phyloP scores from a whole-genome alignment of 2,329 filamentous ascomycete species.

The Macrophomina tecta region DNA sequence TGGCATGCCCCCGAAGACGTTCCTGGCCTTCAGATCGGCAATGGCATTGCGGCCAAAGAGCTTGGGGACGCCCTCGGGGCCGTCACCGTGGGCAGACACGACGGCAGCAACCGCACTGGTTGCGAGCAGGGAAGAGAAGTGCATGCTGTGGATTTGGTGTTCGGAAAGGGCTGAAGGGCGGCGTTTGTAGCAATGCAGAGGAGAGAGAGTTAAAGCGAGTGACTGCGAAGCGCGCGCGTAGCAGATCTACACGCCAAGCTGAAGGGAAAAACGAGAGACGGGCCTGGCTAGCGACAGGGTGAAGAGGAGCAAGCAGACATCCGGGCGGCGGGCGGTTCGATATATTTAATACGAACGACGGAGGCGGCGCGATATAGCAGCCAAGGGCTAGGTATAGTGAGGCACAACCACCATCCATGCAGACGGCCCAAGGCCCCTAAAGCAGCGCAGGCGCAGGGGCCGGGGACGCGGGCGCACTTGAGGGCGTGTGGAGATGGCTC shows the following conservation, averaged over 20 bases:
- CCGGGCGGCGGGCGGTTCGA: not conserved
- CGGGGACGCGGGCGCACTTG: not conserved
- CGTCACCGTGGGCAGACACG: conserved; percentile 38
- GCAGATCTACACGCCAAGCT: conserved; percentile 6
- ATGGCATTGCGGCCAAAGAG: conserved; percentile 44
- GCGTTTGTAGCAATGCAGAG: not conserved
- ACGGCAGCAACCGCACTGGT: conserved; percentile 39
- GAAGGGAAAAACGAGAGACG: conserved; percentile 12
- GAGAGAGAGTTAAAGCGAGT: not conserved
- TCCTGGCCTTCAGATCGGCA: conserved; percentile 41
- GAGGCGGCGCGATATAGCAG: not conserved
- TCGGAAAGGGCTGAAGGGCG: conserved; percentile 7
- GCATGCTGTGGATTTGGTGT: conserved; percentile 34
- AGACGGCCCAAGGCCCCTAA: conserved; percentile 14
- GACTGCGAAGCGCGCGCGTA: conserved; percentile 15
- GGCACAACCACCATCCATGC: conserved; percentile 9
- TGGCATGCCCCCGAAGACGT: conserved; percentile 37
- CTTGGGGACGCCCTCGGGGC: conserved; percentile 39
- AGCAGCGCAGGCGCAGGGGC: conserved; percentile 12
- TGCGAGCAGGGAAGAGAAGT: conserved; percentile 39
- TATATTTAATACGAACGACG: conserved; percentile 10
- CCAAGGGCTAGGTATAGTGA: conserved; percentile 14
- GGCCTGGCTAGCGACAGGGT: conserved; percentile 6
- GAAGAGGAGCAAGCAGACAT: no score
- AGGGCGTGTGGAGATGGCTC: conserved; percentile 16